Base-by-base conservation (phyloP, 2,329 filamentous ascomycete species). In the Trichoderma breve region DNA sequence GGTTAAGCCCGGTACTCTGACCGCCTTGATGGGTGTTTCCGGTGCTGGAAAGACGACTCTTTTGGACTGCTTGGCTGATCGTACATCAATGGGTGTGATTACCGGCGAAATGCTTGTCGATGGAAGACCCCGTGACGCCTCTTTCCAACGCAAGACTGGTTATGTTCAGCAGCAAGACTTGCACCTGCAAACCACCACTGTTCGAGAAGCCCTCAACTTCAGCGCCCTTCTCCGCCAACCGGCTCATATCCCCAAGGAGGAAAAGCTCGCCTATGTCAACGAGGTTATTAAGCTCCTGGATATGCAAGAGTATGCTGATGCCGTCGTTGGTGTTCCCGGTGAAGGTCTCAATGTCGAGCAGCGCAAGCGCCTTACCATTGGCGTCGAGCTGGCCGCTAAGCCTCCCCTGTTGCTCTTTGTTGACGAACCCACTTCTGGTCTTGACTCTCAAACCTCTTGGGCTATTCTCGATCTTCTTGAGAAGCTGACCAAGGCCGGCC, bases 31-130 rank as follows among this genome's bases (percentile, higher is more conserved):
- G 94, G 93, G 94, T 83, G 93, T 95, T 8, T 94, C 92, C 36
- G 94, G 95, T 75, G 95, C 95, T n/a, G 95, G 95, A 72, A 98
- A 98, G 82, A 98, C 95, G 0, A 97, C 95, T 1, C 87, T 98
- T 32, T 84, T 98, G 36, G 93, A 97, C 81, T 93, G 93, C 43
- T 86, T 98, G 74, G 95, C 95, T 60, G 93, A 92, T 72, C 91
- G 95, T 79, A 92, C 92, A 12, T 94, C 93, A 0, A 95, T 96
- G 90, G 95, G 95, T 82, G 91, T 97, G 21, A 93, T 97, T 62
- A 90, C 89, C 7, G 95, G 95, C 69, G 91, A 95, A 76, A 96
- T 97, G 91, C 81, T 89, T 12, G 87, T 90, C 14, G 86, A 90
- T 72, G 88, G 88, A 34, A 86, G 85, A 47, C 90, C 89, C 32